Percentiles rank a stretch among this genome's conserved stretches.
Evolutionary conservation across 345 rosid genomes (phyloP).

Genomic region (Citrus unshiu): DNA sequence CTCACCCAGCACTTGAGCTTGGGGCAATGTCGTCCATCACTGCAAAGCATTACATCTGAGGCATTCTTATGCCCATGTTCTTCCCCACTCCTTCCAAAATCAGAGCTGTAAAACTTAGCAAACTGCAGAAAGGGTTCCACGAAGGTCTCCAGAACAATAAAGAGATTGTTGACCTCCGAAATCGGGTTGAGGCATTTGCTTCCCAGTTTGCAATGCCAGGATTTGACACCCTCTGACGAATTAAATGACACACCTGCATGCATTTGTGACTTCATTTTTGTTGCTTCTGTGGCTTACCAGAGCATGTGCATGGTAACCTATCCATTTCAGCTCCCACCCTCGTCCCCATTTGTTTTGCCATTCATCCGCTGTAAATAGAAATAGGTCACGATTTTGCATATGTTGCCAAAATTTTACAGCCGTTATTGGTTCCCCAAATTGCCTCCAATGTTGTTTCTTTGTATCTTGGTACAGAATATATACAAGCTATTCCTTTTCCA

Average conservation of each 20-base stretch:
- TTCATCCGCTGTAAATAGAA: constrained; percentile 22
- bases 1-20: constrained; percentile 87
- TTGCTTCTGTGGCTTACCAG: constrained; percentile 9
- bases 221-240: constrained; percentile 40
- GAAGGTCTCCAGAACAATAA: constrained; percentile 63
- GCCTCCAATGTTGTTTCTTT: background rate
- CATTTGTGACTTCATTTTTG: too few species aligned
- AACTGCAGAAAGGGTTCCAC: constrained; percentile 60
- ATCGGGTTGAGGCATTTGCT: constrained; percentile 76
- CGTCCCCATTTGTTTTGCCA: background rate
- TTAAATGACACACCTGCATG: constrained; percentile 4
- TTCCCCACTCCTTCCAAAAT: constrained; percentile 38
- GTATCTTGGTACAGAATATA: constrained; percentile 17
- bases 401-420: background rate
- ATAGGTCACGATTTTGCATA: constrained; percentile 1
- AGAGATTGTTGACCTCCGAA: constrained; percentile 69
- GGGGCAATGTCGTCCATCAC: constrained; percentile 47
- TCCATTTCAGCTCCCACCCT: background rate
- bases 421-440: background rate
- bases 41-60: constrained; percentile 34
- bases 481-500: constrained; percentile 1
- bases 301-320: constrained; percentile 1
- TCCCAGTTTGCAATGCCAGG: constrained; percentile 92
- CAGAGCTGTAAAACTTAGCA: constrained; percentile 72
- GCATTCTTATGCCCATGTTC: constrained; percentile 27